Conservation (phyloP, 371 early-diverging fungal species). For the Actinomortierella wolfii region DNA sequence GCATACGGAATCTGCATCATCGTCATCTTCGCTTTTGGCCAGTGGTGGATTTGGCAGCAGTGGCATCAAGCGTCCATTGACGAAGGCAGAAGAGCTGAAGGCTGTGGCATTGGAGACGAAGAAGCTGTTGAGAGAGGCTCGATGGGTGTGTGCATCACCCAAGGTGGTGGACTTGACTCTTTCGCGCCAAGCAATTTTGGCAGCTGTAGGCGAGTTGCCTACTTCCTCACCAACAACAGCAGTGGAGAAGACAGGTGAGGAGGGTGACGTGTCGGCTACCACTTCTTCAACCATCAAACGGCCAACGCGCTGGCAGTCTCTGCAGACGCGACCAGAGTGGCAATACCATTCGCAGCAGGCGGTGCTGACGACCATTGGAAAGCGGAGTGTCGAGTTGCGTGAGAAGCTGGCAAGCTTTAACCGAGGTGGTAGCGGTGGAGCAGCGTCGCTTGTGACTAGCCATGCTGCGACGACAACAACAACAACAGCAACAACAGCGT, state of each 20-base stretch:
- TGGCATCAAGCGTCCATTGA: constrained; percentile 11
- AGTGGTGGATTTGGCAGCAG: too few relatives aligned
- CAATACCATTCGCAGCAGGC: constrained; percentile 78
- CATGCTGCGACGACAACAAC: too few relatives aligned
- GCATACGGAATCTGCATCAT: not conserved
- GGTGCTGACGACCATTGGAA: constrained; percentile 63
- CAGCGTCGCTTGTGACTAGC: too few relatives aligned
- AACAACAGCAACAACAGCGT: too few relatives aligned
- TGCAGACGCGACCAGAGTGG: constrained; percentile 63
- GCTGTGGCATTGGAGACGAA: constrained; percentile 45
- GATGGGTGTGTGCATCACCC: constrained; percentile 56
- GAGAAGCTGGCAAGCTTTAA: constrained; percentile 21
- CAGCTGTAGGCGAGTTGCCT: constrained; percentile 1
- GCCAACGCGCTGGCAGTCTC: constrained; percentile 59
- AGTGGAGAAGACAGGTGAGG: not conserved
- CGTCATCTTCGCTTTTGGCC: too few relatives aligned
- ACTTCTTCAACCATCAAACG: not conserved
- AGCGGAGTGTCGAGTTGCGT: constrained; percentile 64
- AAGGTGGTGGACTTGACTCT: constrained; percentile 56
- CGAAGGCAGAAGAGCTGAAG: constrained; percentile 31
- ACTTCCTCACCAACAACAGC: constrained; percentile 22
- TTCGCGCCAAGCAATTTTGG: constrained; percentile 24
- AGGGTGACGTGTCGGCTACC: constrained; percentile 9
- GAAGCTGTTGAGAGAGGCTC: constrained; percentile 54
- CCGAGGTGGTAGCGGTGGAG: too few relatives aligned